Evolutionary conservation across 768 basidiomycete species (phyloP).

Genomic region (Rhodotorula kratochvilovae): DNA sequence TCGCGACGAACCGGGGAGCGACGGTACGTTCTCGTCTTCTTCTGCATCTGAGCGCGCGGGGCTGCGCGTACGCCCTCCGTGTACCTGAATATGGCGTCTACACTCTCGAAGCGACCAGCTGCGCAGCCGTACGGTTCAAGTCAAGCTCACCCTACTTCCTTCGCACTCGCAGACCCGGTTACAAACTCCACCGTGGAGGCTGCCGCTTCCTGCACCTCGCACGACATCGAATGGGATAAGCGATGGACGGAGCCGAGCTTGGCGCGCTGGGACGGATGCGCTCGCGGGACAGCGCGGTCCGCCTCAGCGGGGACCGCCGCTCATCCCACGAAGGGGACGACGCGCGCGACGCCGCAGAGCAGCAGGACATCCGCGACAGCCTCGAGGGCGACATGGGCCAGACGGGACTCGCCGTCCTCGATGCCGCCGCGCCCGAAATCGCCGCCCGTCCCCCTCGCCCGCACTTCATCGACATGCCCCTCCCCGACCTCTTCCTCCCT

Average conservation of each 20-base stretch:
- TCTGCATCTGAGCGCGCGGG: too few relatives aligned
- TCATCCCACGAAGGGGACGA: not conserved
- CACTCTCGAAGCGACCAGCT: too few relatives aligned
- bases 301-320: not conserved
- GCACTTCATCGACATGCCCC: constrained; percentile 20
- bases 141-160: too few relatives aligned
- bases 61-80: too few relatives aligned
- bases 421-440: not conserved
- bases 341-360: constrained; percentile 7
- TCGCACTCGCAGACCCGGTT: not conserved
- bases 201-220: not conserved
- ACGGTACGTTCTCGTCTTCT: not conserved
- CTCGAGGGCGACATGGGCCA: constrained; percentile 25
- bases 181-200: too few relatives aligned
- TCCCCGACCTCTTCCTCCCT: constrained; percentile 26
- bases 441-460: not conserved
- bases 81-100: too few relatives aligned
- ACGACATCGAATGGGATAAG: constrained; percentile 20
- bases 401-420: not conserved
- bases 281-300: not conserved
- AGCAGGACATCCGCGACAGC: constrained; percentile 17
- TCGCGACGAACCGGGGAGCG: not conserved
- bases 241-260: constrained; percentile 12
- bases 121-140: too few relatives aligned
- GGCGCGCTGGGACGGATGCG: constrained; percentile 14